Base-by-base conservation (phyloP, 352 stramenopile genomes). In the Lagenidium sp. region DNA sequence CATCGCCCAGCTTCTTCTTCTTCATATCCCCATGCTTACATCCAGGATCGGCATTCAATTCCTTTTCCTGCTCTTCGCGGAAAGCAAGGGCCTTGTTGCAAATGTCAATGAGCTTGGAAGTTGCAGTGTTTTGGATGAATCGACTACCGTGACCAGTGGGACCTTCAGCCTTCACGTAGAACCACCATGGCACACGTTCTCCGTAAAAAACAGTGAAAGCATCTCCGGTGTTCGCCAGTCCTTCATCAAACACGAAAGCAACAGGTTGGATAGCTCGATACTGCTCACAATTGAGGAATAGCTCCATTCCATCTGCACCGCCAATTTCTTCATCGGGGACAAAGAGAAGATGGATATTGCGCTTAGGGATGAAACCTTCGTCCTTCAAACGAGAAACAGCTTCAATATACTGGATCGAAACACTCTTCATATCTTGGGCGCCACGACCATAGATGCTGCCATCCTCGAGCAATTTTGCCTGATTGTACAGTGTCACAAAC, bases 191-290 rank as follows among this genome's bases (percentile, higher is more conserved):
- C 36, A 91, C 69, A 16, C 95, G 67, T 65, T 98, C 95, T 19
- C 95, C 94, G 56, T 98, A 98, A 63, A 98, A 98, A 6, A 98
- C 85, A 4, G 90, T 97, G 66, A 90, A 98, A 0, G 69, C 74
- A 37, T 97, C 65, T 6, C 68, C 70, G 0, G 82, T 77, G 43
- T 83, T 95, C 15, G 95, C 94, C 30, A 98, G 57, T 6, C 94
- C 95, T 65, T 98, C 95, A 62, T 98, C 95, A 22, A 98, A 76
- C 7, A 91, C 95, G 24, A 98, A 74, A 1, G 74, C 93, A 39
- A 98, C 74, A 1, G 69, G 68, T 15, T 77, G 62, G 6, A 97
- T 56, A 1, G 60, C 55, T 45, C 89, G 82, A 58, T 91, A 98
- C 18, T 89, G 47, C 12, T 72, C 55, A 11, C 64, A 95, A 35